A percentile compares a stretch with the other conserved stretches of the same genome.
Conservation (phyloP, 2,329 filamentous ascomycete genomes). For the Septoria petroselini region DNA sequence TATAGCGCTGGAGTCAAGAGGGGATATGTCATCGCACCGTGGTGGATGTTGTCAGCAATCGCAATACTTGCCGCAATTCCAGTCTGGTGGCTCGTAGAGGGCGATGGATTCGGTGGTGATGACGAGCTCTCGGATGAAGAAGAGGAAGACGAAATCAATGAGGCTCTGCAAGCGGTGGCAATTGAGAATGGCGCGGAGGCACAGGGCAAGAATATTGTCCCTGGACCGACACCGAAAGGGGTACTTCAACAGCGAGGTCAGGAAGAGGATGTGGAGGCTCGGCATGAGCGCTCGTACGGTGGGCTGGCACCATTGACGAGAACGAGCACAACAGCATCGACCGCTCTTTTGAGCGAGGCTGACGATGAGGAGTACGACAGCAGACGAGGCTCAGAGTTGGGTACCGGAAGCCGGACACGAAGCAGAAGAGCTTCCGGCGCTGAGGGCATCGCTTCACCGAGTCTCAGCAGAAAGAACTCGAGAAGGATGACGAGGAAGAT, state of each 20-base stretch:
- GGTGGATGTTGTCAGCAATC: conserved; percentile 70
- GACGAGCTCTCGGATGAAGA: conserved; percentile 39
- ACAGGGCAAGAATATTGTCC: conserved; percentile 21
- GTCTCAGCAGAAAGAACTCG: conserved; percentile 28
- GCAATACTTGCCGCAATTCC: conserved; percentile 66
- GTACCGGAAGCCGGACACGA: conserved; percentile 12
- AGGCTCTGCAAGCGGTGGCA: conserved; percentile 16
- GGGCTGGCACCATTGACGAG: conserved; percentile 36
- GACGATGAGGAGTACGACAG: conserved; percentile 27
- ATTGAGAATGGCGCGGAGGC: conserved; percentile 29
- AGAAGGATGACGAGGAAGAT: conserved; percentile 40
- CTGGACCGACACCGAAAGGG: conserved; percentile 7
- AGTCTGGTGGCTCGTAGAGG: conserved; percentile 70
- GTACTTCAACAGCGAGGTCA: too few relatives aligned
- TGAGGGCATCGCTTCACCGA: conserved; percentile 4
- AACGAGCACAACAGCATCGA: conserved; percentile 34
- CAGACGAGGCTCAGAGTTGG: conserved; percentile 13
- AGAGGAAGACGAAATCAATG: conserved; percentile 33
- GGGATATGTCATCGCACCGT: conserved; percentile 75
- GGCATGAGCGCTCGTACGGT: conserved; percentile 38
- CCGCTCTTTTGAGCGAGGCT: conserved; percentile 26
- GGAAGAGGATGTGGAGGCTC: conserved; percentile 35
- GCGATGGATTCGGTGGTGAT: conserved; percentile 60
- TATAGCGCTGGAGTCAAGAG: conserved; percentile 74
- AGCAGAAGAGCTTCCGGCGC: conserved; percentile 21